These are phyloP conservation scores for Blepharisma japonicum DNA, from an alignment of 73 alveolate genomes.

Conservation along the genomic window DNA sequence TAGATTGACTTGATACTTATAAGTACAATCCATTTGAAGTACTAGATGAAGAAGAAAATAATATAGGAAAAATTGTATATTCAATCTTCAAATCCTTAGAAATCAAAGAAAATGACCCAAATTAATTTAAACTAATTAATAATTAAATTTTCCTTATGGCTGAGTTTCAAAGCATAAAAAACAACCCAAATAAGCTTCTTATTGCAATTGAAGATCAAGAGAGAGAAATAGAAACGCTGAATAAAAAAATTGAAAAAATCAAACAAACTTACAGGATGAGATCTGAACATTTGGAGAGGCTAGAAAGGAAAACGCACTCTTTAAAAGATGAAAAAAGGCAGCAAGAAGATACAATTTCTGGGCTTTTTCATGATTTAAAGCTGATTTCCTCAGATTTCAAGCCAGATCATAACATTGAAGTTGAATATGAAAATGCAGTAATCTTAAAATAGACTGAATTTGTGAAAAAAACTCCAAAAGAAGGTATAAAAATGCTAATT, in stretches of 20 bases:
- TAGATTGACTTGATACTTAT: too few relatives aligned
- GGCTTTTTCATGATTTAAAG: neutral
- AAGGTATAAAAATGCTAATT: neutral
- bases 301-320: neutral
- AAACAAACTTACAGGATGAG: conserved; percentile 17
- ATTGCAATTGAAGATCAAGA: neutral
- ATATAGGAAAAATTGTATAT: too few relatives aligned
- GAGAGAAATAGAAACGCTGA: conserved; percentile 20
- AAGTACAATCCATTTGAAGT: too few relatives aligned
- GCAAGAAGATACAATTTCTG: neutral
- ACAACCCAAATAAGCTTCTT: too few relatives aligned
- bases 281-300: conserved; percentile 16
- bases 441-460: neutral
- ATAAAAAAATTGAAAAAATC: conserved; percentile 37
- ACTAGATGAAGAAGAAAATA: too few relatives aligned
- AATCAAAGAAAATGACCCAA: too few relatives aligned
- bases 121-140: too few relatives aligned
- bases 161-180: too few relatives aligned
- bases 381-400: neutral
- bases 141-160: too few relatives aligned
- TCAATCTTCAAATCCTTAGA: too few relatives aligned
- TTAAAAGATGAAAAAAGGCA: conserved; percentile 1
- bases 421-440: conserved; percentile 8
- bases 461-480: conserved; percentile 19
- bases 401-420: neutral